Evolutionary conservation across 2,329 filamentous ascomycete species (phyloP), one percentile per base, ranked within the genome.

Genomic region (Neophaeococcomyces mojaviensis): DNA sequence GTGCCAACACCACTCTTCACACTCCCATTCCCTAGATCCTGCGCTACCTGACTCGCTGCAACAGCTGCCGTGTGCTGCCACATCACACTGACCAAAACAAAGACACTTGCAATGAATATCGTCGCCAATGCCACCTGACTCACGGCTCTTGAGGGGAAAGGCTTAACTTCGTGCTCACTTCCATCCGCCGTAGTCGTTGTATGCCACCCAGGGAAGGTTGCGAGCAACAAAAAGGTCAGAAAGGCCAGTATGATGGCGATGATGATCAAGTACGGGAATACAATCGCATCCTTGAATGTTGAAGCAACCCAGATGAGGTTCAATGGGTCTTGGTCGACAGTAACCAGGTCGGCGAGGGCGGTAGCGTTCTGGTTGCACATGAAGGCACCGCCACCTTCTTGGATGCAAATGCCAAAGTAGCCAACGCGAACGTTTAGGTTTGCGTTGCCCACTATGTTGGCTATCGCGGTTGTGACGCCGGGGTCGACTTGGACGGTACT

Each of bases 361-460:
- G 90, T 96, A 16, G 92, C 92, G 67, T 98, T 98, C 74, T 95
- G 94, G 65, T 86, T 92, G 77, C 92, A 98, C 49, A 97, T 78
- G 78, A 88, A 98, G 18, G 83, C 81, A 55, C 90, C 90, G 49
- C 85, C 86, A 63, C 95, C 88, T 1, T 87, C 82, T 68, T 88
- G 92, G 65, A 97, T 81, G 69, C 92, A 98, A 65, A 98, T 94
- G 57, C 92, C 92, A 61, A 98, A 98, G 72, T 94, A 98, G 55
- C 92, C 92, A 24, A 98, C 92, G 47, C 92, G 83, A 20, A 92
- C 88, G 65, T 94, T 88, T 39, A 98, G 73, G 49, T 80, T 78
- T 10, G 92, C 89, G 56, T 78, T 74, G 44, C 88, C 87, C 48
- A 94, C 90, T 52, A 98, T 94, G 68, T 92, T 94, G 51, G 82